Evolutionary conservation across 108 stramenopile species (phyloP), one percentile per base, ranked within the genome.

Genomic region (Schizochytrium sp.): DNA sequence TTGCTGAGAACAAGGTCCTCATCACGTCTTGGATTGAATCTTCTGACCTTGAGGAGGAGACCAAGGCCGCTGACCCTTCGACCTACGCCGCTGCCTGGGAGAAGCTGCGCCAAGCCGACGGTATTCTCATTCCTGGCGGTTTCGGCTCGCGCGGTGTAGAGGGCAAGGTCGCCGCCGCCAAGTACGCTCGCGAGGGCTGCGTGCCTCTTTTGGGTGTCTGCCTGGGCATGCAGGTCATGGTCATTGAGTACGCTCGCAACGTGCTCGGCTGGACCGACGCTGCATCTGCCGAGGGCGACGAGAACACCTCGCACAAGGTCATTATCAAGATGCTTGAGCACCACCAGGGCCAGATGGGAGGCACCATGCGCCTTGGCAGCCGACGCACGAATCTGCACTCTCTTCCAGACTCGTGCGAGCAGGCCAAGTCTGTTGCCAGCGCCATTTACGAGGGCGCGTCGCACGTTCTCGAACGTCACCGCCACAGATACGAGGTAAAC

Each of bases 301-400:
- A 95, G 88, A 89, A 92, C 8, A 90, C 95, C 28, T 72, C 92
- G 43, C 90, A 97, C 72, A 96, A 95, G 21, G 97, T 97, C 47
- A 96, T 99, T 45, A 91, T 99, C 87, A 99, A 99, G 94, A 99
- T 99, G 99, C 99, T 98, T 4, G 99, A 99, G 91, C 97, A 98
- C 89, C 96, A 98, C 94, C 96, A 93, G 72, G 92, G 93, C 57
- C 95, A 94, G 72, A 99, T 99, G 98, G 99, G 99, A 5, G 99
- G 99, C 57, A 99, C 96, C 19, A 99, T 99, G 99, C 95, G 99
- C 72, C 92, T 99, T 4, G 99, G 99, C 60, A 96, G 95, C 25
- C 94, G 99, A 34, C 91, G 92, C 63, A 99, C 98, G 51, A 48
- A 76, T 23, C 87, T 94, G 87, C 57, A 96, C 96, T 89, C 96